A percentile compares a stretch with the other conserved stretches of the same genome.
These are phyloP conservation scores for Candida pini DNA, from an alignment of 805 yeast genomes.

Conservation along the genomic window DNA sequence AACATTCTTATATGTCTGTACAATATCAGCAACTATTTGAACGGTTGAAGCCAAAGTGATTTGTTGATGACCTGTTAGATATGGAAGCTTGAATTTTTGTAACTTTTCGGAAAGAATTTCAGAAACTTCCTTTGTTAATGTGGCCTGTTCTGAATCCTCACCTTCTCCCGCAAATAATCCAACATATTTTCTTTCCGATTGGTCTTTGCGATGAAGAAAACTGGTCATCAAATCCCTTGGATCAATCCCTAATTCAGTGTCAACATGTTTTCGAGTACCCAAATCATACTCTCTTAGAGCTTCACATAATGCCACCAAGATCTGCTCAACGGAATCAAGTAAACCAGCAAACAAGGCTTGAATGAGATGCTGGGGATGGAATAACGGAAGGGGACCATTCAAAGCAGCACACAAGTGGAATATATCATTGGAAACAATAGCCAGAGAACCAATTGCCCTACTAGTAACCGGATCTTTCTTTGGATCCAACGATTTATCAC, in stretches of 20 bases:
- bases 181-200: slow-evolving; percentile 1
- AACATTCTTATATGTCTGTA: slow-evolving; percentile 34
- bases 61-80: slow-evolving; percentile 87
- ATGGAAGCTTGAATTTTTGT: slow-evolving; percentile 64
- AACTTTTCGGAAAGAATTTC: slow-evolving; percentile 52
- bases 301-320: slow-evolving; percentile 50
- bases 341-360: slow-evolving; percentile 67
- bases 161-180: slow-evolving; percentile 19
- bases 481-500: slow-evolving; percentile 62
- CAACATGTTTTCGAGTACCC: slow-evolving; percentile 16
- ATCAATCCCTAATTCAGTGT: slow-evolving; percentile 21
- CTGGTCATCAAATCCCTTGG: slow-evolving; percentile 7
- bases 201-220: slow-evolving; percentile 2
- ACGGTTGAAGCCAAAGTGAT: slow-evolving; percentile 69
- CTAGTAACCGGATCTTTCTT: slow-evolving; percentile 43
- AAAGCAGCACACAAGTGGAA: slow-evolving; percentile 68
- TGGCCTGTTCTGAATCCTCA: slow-evolving; percentile 19
- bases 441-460: slow-evolving; percentile 53
- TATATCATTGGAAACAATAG: slow-evolving; percentile 49
- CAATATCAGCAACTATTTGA: slow-evolving; percentile 54
- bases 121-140: slow-evolving; percentile 28
- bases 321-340: slow-evolving; percentile 44
- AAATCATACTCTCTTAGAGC: slow-evolving; percentile 51
- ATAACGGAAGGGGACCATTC: slow-evolving; percentile 85
- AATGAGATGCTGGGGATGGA: slow-evolving; percentile 84